phyloP scores from a whole-genome alignment of 139 green algal species.

The Tetraselmis striata region DNA sequence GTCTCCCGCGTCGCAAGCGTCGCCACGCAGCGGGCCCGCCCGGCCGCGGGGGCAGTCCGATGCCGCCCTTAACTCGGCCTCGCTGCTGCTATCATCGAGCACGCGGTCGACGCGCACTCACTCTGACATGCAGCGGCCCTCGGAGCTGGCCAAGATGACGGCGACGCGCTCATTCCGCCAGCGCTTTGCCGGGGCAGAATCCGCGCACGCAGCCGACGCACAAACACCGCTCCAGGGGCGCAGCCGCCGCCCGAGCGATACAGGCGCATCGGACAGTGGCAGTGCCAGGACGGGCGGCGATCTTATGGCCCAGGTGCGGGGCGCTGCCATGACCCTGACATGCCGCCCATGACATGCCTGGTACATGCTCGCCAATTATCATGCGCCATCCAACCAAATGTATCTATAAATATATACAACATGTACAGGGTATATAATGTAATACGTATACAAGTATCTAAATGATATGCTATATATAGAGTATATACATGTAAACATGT shows the following conservation, averaged over 20 bases:
- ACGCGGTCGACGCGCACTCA: neutral
- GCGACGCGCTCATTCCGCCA: neutral
- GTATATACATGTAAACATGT: neutral
- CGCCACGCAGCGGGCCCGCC: too few relatives aligned
- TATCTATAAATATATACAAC: neutral
- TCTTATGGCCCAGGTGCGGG: neutral
- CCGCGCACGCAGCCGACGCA: neutral
- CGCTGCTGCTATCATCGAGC: neutral
- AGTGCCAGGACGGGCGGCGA: neutral
- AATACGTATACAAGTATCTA: too few relatives aligned
- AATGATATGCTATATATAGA: neutral
- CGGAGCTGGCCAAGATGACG: neutral
- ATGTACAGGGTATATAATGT: neutral
- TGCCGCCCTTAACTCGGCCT: neutral
- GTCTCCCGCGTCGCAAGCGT: neutral
- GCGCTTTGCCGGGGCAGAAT: neutral
- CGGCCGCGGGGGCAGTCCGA: neutral
- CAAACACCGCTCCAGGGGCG: neutral
- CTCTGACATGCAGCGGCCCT: neutral
- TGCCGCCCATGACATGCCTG: neutral
- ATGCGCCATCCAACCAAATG: neutral
- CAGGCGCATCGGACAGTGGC: neutral
- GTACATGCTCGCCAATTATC: neutral
- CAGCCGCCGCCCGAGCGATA: neutral
- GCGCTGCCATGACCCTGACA: neutral